Base-by-base conservation (phyloP, 768 basidiomycete genomes). In the Pleurotus sapidus region DNA sequence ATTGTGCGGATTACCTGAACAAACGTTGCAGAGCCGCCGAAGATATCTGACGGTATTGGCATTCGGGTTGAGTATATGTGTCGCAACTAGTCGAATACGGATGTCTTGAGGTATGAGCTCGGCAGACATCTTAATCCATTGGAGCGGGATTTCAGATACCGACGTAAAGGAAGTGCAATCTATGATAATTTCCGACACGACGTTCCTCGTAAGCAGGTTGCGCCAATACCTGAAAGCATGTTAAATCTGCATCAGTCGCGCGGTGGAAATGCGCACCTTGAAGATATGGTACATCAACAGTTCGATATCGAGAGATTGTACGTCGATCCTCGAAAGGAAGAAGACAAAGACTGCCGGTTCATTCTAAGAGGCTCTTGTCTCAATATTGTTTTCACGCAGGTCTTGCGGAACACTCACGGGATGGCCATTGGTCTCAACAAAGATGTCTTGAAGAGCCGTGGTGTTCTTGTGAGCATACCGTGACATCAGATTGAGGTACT, bases 141-240 rank as follows among this genome's bases (percentile, higher is more conserved):
- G 87, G 7, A 90, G 73, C 0, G 93, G 93, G 6, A 93, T 75
- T 69, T 93, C 90, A 0, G 91, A 90, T 8, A 80, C 78, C 2
- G 87, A 77, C 3, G 84, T 79, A 67, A 94, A 93, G 7, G 80
- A 81, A 37, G 92, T 93, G 70, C 88, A 93, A 63, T 95, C 93
- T 30, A 94, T 66, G 60, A 95, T 81, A 48, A 95, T 73, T 47
- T 93, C 89, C 65, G n/a, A 87, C 91, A 3, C 66, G 58, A 25
- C 78, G 78, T 46, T 78, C 70, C 42, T 70, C 72, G 67, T 86
- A 80, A 14, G 66, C 69, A 5, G 80, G 51, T 49, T 11, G 17
- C 9, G 50, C 46, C 5, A 24, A 25, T 37, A 24, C 0, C 48
- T 46, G 15, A 18, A 3, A 34, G 49, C 24, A 46, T 23, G 43